These are phyloP conservation scores for Hibiscus tridactylites DNA, from an alignment of 345 rosid species.

Conservation along the genomic window DNA sequence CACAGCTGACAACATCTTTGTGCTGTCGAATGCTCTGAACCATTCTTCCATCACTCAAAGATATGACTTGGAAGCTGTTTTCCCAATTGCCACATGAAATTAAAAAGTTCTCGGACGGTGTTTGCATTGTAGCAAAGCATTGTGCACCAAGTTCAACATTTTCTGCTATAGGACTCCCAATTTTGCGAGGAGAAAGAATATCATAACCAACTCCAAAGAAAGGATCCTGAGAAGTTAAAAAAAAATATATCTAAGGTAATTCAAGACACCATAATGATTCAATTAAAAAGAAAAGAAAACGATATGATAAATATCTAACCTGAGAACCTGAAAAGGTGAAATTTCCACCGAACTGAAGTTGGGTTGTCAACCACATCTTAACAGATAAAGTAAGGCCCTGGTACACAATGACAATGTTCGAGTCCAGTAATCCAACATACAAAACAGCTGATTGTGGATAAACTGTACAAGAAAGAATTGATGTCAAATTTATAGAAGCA, in stretches of 20 bases:
- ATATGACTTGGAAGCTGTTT: slow-evolving; percentile 83
- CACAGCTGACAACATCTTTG: slow-evolving; percentile 93
- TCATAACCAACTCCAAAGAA: slow-evolving; percentile 86
- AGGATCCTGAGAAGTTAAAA: slow-evolving; percentile 57
- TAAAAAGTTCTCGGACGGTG: slow-evolving; percentile 65
- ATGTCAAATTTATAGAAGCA: slow-evolving; percentile 76
- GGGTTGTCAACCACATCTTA: slow-evolving; percentile 92
- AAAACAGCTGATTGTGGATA: slow-evolving; percentile 60
- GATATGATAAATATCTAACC: slow-evolving; percentile 26
- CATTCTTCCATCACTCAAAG: slow-evolving; percentile 80
- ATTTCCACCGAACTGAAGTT: slow-evolving; percentile 86
- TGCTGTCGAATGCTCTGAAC: slow-evolving; percentile 95
- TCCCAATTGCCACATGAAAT: slow-evolving; percentile 99
- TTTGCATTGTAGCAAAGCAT: slow-evolving; percentile 67
- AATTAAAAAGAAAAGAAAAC: not conserved
- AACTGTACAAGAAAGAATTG: slow-evolving; percentile 42
- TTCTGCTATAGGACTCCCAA: slow-evolving; percentile 81
- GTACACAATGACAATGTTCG: slow-evolving; percentile 71
- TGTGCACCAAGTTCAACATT: slow-evolving; percentile 75
- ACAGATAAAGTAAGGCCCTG: slow-evolving; percentile 84
- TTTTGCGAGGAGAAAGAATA: slow-evolving; percentile 75
- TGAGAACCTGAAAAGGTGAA: slow-evolving; percentile 85
- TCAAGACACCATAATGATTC: not conserved
- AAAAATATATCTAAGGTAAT: slow-evolving; percentile 3
- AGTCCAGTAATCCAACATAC: slow-evolving; percentile 62